Percentiles rank a stretch among this genome's conserved stretches.
These are phyloP conservation scores for Endocarpon pusillum DNA, from an alignment of 495 filamentous ascomycete species.

Conservation along the genomic window DNA sequence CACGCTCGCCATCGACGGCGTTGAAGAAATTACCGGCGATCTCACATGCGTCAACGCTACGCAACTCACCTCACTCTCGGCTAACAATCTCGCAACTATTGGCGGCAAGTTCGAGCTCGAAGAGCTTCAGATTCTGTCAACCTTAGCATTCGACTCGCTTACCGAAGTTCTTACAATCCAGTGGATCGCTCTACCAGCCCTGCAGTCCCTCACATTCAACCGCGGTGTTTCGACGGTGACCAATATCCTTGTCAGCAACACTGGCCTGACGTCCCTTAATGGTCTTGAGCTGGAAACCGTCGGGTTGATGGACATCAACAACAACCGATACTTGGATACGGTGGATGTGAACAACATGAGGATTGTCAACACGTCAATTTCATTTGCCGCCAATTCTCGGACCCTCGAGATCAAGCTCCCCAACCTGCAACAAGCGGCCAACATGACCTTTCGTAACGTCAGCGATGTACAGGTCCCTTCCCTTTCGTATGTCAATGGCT, in stretches of 20 bases:
- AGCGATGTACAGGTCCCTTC: slow-evolving; percentile 55
- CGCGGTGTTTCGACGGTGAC: slow-evolving; percentile 43
- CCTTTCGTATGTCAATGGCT: slow-evolving; percentile 57
- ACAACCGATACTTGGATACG: slow-evolving; percentile 52
- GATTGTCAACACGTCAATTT: slow-evolving; percentile 42
- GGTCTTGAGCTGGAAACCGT: slow-evolving; percentile 59
- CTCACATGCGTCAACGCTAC: slow-evolving; percentile 42
- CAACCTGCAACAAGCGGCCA: slow-evolving; percentile 55
- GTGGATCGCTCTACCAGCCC: slow-evolving; percentile 55
- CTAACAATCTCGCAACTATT: slow-evolving; percentile 29
- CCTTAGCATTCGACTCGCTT: slow-evolving; percentile 45
- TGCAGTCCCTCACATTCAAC: slow-evolving; percentile 49
- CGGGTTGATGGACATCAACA: slow-evolving; percentile 53
- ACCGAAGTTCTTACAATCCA: slow-evolving; percentile 42
- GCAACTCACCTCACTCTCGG: slow-evolving; percentile 37
- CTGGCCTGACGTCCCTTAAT: slow-evolving; percentile 51
- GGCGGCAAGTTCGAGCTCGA: slow-evolving; percentile 48
- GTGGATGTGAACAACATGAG: slow-evolving; percentile 54
- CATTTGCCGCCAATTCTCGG: slow-evolving; percentile 40
- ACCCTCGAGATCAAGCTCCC: slow-evolving; percentile 55
- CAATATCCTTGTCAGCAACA: slow-evolving; percentile 63
- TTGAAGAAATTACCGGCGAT: slow-evolving; percentile 49
- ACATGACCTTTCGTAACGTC: slow-evolving; percentile 82
- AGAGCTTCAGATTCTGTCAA: slow-evolving; percentile 45
- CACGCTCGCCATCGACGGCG: slow-evolving; percentile 25